A percentile compares a stretch with the other conserved stretches of the same genome.
Evolutionary conservation across 1,139 yeast genomes (phyloP).

Genomic region (Chernovozyma aurita): DNA sequence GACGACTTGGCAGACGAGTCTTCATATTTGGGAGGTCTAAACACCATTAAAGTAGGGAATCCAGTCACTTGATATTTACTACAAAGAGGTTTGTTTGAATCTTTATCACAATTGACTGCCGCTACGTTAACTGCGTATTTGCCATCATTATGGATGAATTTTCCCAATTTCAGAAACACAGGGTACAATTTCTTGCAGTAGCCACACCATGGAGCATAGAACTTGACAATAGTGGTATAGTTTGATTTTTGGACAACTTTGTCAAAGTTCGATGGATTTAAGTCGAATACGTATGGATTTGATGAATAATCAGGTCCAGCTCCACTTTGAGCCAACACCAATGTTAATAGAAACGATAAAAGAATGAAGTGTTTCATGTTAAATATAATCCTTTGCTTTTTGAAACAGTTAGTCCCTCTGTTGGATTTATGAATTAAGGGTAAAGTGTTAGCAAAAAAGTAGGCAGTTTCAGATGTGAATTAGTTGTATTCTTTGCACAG

Average conservation of each 20-base stretch:
- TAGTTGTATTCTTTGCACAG: too few relatives aligned
- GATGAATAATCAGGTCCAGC: slow-evolving; percentile 29
- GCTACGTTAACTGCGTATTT: slow-evolving; percentile 67
- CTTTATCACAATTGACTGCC: slow-evolving; percentile 82
- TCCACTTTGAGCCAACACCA: neutral
- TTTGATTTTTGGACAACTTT: slow-evolving; percentile 63
- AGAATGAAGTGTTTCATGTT: too few relatives aligned
- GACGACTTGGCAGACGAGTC: slow-evolving; percentile 8
- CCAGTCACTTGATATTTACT: slow-evolving; percentile 64
- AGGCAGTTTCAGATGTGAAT: too few relatives aligned
- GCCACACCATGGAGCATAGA: slow-evolving; percentile 98
- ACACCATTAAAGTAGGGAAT: slow-evolving; percentile 76
- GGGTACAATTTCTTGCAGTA: slow-evolving; percentile 61
- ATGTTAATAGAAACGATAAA: neutral
- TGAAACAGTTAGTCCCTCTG: too few relatives aligned
- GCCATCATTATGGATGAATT: slow-evolving; percentile 40
- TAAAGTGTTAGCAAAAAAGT: too few relatives aligned
- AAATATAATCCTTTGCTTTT: too few relatives aligned
- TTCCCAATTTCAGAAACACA: slow-evolving; percentile 61
- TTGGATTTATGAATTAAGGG: too few relatives aligned
- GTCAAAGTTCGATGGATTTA: slow-evolving; percentile 55
- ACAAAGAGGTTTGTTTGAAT: slow-evolving; percentile 64
- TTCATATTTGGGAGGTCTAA: slow-evolving; percentile 71
- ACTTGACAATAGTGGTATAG: slow-evolving; percentile 80
- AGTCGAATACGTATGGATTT: slow-evolving; percentile 51